A percentile compares a stretch with the other conserved stretches of the same genome.
Conservation (phyloP, 352 stramenopile genomes). For the Globisporangium sylvaticum region DNA sequence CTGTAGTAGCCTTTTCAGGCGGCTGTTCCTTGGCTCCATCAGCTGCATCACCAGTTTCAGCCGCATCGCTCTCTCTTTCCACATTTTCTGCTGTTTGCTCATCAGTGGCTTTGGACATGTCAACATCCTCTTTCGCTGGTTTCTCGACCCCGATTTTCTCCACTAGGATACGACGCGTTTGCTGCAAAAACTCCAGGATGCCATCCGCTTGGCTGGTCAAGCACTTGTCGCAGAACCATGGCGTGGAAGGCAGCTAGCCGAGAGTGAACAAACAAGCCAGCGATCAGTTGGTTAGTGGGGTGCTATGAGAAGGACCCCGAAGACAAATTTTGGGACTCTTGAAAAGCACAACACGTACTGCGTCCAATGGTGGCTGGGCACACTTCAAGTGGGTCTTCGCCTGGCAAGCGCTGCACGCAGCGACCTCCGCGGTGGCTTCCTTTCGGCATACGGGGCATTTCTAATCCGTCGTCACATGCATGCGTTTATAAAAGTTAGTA, state of each 20-base stretch:
- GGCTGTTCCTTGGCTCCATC: neutral
- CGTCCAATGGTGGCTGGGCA: slow-evolving; percentile 29
- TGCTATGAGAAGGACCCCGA: neutral
- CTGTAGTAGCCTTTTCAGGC: neutral
- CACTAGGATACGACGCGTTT: slow-evolving; percentile 50
- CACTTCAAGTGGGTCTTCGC: slow-evolving; percentile 58
- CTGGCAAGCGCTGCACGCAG: slow-evolving; percentile 54
- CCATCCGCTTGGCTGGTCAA: slow-evolving; percentile 45
- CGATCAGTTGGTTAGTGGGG: neutral
- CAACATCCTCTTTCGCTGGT: slow-evolving; percentile 14
- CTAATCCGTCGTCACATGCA: slow-evolving; percentile 1
- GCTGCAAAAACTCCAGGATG: slow-evolving; percentile 65
- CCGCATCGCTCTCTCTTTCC: neutral
- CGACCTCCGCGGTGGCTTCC: slow-evolving; percentile 39
- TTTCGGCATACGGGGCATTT: slow-evolving; percentile 45
- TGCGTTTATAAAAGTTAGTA: neutral
- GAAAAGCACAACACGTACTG: slow-evolving; percentile 9
- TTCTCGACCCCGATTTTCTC: slow-evolving; percentile 26
- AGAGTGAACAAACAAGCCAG: neutral
- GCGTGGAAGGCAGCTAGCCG: slow-evolving; percentile 13
- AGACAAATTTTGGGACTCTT: neutral
- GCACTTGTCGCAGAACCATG: slow-evolving; percentile 62
- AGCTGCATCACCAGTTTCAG: neutral
- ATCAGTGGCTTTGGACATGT: neutral
- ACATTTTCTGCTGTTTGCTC: neutral